phyloP scores from a whole-genome alignment of 164 flowering plant genomes.

The Vitis vinifera region DNA sequence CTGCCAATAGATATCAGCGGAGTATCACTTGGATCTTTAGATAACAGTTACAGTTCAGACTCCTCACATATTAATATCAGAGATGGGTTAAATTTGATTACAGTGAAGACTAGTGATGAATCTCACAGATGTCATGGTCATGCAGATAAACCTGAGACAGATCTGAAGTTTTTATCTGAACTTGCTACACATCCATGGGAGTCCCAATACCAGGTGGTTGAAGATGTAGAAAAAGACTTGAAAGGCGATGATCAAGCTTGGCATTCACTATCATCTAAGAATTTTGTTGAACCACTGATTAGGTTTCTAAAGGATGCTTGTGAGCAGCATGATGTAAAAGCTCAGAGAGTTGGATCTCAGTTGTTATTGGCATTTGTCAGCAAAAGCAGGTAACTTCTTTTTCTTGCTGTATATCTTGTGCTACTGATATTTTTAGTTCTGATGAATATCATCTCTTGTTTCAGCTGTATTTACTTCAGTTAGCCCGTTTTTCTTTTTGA shows the following conservation, averaged over 20 bases:
- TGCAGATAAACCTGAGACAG: conserved; percentile 12
- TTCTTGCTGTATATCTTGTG: background rate
- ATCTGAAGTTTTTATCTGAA: conserved; percentile 20
- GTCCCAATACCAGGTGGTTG: conserved; percentile 41
- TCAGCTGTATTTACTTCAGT: too few relatives aligned
- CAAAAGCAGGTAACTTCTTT: conserved; percentile 52
- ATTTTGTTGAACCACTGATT: conserved; percentile 44
- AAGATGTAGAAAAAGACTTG: conserved; percentile 39
- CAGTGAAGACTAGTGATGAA: conserved; percentile 14
- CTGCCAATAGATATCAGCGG: conserved; percentile 50
- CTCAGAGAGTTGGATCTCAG: conserved; percentile 51
- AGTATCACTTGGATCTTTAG: conserved; percentile 51
- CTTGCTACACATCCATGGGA: conserved; percentile 55
- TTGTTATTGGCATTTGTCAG: conserved; percentile 42
- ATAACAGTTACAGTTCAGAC: conserved; percentile 36
- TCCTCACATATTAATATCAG: conserved; percentile 20
- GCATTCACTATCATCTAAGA: conserved; percentile 30
- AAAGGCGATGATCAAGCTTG: conserved; percentile 30
- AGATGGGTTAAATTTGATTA: conserved; percentile 14
- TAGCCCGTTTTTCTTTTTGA: too few relatives aligned
- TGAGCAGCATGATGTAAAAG: conserved; percentile 37
- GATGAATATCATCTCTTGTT: too few relatives aligned
- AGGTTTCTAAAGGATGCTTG: conserved; percentile 55
- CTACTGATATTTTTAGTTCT: background rate
- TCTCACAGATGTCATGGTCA: conserved; percentile 18